A percentile compares a stretch with the other conserved stretches of the same genome.
phyloP scores from a whole-genome alignment of 495 filamentous ascomycete genomes.

The Podospora australis region DNA sequence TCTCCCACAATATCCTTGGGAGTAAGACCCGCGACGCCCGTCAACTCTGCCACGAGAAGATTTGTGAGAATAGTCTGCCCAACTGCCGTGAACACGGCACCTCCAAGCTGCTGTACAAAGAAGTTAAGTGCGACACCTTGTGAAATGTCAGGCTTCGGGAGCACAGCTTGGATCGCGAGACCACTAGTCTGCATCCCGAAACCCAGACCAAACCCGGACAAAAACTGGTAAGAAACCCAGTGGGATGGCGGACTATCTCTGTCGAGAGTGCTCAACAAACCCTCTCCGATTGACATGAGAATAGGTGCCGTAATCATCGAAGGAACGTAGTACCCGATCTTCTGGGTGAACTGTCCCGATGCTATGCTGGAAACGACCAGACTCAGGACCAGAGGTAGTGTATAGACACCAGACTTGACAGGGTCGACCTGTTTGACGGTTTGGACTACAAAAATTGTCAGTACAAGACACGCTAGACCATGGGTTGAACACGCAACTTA shows the following conservation, averaged over 20 bases:
- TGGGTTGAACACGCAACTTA: slow-evolving; percentile 32
- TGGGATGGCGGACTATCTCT: slow-evolving; percentile 43
- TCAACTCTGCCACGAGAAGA: slow-evolving; percentile 44
- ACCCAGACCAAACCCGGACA: slow-evolving; percentile 67
- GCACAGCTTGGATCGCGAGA: slow-evolving; percentile 58
- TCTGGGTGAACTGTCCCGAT: slow-evolving; percentile 47
- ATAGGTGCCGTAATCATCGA: slow-evolving; percentile 51
- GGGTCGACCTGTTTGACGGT: slow-evolving; percentile 54
- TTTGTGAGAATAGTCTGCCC: slow-evolving; percentile 60
- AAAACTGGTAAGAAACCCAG: slow-evolving; percentile 69
- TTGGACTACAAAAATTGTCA: slow-evolving; percentile 60
- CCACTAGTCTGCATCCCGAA: slow-evolving; percentile 63
- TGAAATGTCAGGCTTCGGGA: slow-evolving; percentile 50
- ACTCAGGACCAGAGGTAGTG: slow-evolving; percentile 51
- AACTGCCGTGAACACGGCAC: slow-evolving; percentile 58
- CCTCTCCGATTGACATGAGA: slow-evolving; percentile 60
- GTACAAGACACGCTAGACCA: slow-evolving; percentile 16
- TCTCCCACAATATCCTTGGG: slow-evolving; percentile 43
- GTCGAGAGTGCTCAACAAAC: slow-evolving; percentile 60
- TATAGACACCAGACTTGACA: slow-evolving; percentile 53
- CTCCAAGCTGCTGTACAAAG: slow-evolving; percentile 60
- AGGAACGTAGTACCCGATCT: slow-evolving; percentile 63
- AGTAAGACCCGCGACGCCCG: slow-evolving; percentile 38
- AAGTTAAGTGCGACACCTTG: slow-evolving; percentile 60
- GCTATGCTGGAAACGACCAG: slow-evolving; percentile 42